These are phyloP conservation scores for Penicillium paxilli DNA, from an alignment of 495 filamentous ascomycete genomes.

Conservation along the genomic window DNA sequence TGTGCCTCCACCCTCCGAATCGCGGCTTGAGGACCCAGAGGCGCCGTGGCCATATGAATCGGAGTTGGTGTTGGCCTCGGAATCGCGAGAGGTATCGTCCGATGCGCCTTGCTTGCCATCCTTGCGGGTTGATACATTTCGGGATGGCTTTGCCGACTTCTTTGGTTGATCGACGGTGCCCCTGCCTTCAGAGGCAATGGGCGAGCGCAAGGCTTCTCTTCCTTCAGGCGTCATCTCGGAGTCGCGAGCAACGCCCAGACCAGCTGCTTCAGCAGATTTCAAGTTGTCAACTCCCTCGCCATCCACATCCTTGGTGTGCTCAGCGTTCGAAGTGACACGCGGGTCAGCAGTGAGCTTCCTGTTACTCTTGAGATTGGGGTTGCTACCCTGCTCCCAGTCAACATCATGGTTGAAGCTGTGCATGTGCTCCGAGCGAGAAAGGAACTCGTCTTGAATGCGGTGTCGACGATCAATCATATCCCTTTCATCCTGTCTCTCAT, in stretches of 20 bases:
- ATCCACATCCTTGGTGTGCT: constrained; percentile 72
- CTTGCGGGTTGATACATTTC: constrained; percentile 21
- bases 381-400: constrained; percentile 65
- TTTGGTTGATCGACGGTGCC: constrained; percentile 53
- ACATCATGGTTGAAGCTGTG: constrained; percentile 86
- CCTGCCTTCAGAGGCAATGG: constrained; percentile 60
- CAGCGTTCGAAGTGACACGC: constrained; percentile 60
- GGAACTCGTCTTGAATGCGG: constrained; percentile 59
- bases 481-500: constrained; percentile 49
- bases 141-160: constrained; percentile 23
- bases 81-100: constrained; percentile 46
- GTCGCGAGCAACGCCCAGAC: constrained; percentile 62
- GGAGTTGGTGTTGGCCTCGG: constrained; percentile 17
- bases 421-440: constrained; percentile 60
- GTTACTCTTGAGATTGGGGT: constrained; percentile 59
- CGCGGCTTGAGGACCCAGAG: constrained; percentile 55
- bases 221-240: constrained; percentile 59
- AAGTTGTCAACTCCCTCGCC: constrained; percentile 74
- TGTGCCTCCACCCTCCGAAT: constrained; percentile 73
- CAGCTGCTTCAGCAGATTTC: constrained; percentile 56
- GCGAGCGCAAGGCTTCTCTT: constrained; percentile 64
- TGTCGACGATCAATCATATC: constrained; percentile 58
- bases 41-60: constrained; percentile 12
- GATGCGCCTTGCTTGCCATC: constrained; percentile 43
- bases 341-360: constrained; percentile 63